These are phyloP conservation scores for Senna siamea DNA, from an alignment of 306 rosid genomes.

Conservation along the genomic window DNA sequence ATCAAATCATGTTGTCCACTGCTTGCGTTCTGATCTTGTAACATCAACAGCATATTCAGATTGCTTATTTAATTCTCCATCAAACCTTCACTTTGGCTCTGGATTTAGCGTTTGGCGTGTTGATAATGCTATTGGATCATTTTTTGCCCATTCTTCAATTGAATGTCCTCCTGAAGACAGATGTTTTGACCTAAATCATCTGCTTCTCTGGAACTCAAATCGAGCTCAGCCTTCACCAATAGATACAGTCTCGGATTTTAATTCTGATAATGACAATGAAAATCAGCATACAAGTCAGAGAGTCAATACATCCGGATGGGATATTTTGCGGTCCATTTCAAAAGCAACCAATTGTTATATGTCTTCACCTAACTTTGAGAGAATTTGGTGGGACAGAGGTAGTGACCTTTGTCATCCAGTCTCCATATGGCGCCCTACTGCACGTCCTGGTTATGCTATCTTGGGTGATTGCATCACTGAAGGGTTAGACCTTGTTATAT, in stretches of 20 bases:
- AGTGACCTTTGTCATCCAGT: constrained; percentile 76
- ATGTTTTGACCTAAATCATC: constrained; percentile 78
- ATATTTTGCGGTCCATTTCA: constrained; percentile 74
- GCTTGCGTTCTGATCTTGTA: constrained; percentile 88
- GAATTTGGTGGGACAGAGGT: constrained; percentile 99
- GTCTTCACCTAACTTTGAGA: constrained; percentile 93
- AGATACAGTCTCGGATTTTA: constrained; percentile 52
- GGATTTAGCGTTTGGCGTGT: constrained; percentile 95
- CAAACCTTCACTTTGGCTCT: constrained; percentile 55
- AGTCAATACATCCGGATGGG: constrained; percentile 82
- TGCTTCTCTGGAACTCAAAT: constrained; percentile 79
- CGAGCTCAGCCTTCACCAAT: constrained; percentile 49
- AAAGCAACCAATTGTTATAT: constrained; percentile 68
- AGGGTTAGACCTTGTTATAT: constrained; percentile 69
- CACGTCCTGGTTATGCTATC: constrained; percentile 75
- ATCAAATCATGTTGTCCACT: constrained; percentile 73
- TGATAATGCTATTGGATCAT: constrained; percentile 87
- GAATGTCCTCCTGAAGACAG: constrained; percentile 55
- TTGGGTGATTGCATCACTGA: constrained; percentile 95
- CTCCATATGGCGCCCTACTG: constrained; percentile 93
- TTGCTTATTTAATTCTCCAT: constrained; percentile 60
- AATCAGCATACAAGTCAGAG: constrained; percentile 58
- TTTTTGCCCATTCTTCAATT: constrained; percentile 74
- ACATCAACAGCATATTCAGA: constrained; percentile 78
- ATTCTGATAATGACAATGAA: constrained; percentile 47